A percentile compares a stretch with the other conserved stretches of the same genome.
Evolutionary conservation across 2,329 filamentous ascomycete genomes (phyloP).

Genomic region (Hysterium pulicare): DNA sequence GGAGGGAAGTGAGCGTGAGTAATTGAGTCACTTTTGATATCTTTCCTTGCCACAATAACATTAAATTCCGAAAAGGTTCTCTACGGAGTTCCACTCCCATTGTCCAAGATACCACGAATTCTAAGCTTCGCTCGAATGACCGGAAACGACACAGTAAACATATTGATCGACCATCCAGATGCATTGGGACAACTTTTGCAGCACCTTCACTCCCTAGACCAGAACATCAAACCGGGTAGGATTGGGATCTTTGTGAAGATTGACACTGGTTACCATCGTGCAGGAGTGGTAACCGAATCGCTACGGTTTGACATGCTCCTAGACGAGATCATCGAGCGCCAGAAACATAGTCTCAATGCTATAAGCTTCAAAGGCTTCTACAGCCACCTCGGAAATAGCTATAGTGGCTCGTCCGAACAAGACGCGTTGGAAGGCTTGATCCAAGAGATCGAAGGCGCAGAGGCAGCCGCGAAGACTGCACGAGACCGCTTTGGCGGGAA

Average conservation of each 20-base stretch:
- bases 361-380: conserved; percentile 62
- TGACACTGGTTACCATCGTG: conserved; percentile 69
- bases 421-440: conserved; percentile 60
- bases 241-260: conserved; percentile 68
- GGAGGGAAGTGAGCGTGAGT: conserved; percentile 58
- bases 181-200: conserved; percentile 47
- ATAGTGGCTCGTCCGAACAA: conserved; percentile 52
- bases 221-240: conserved; percentile 21
- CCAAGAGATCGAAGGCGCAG: conserved; percentile 57
- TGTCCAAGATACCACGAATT: conserved; percentile 59
- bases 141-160: conserved; percentile 52
- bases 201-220: conserved; percentile 44
- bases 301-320: conserved; percentile 48
- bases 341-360: conserved; percentile 18
- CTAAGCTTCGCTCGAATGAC: conserved; percentile 51
- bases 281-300: conserved; percentile 59
- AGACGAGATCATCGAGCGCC: conserved; percentile 44
- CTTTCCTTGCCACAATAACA: not conserved
- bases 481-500: conserved; percentile 26
- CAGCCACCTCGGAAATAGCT: conserved; percentile 70
- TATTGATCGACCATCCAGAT: conserved; percentile 67
- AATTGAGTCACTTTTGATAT: not conserved
- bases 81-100: conserved; percentile 68
- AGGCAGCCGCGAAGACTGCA: conserved; percentile 44
- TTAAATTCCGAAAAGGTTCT: conserved; percentile 49